Evolutionary conservation across 1,139 yeast species (phyloP), one percentile per base, ranked within the genome.

Genomic region (Geotrichum siamense): DNA sequence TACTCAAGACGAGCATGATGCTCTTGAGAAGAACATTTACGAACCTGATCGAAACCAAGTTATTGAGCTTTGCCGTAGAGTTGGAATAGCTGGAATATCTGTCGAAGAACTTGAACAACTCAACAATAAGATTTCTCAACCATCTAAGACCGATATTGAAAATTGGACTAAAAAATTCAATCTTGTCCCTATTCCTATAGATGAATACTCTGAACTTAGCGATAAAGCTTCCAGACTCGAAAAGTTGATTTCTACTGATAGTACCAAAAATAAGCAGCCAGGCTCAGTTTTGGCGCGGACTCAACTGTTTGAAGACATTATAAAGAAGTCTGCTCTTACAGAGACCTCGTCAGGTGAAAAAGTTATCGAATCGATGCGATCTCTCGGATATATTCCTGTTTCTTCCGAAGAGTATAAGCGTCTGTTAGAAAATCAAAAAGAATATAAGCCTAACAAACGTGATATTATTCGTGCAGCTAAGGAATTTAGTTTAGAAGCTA

Each of bases 81-180:
- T 56, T 12, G 66, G 64, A n/a, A 44, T 55, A 50, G 53, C 47
- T 22, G 55, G 56, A 5, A 48, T 59, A 8, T 49, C 58, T n/a
- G 43, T 40, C 5, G 47, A 42, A 1, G 60, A 56, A n/a, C 44
- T 60, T 10, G 57, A 57, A n/a, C 55, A 51, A 12, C 38, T 47
- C 12, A 34, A 35, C 8, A 38, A 37, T 15, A 40, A 36, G n/a
- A 19, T 44, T 19, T 20, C 36, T 20, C 48, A 47, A 26, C 61
- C 61, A 2, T 48, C 56, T 3, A 53, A 51, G 44, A 52, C 51
- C 9, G 73, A 72, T 34, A 63, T 76, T 21, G 74, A 74, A 51
- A 57, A 62, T 9, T 74, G 70, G 56, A 79, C 78, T 1, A 61
- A 68, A 44, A 68, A 67, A 25, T 68, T 74, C 46, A 69, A 72